A percentile compares a stretch with the other conserved stretches of the same genome.
Conservation (phyloP, 345 rosid species). For the Gynandropsis gynandra region DNA sequence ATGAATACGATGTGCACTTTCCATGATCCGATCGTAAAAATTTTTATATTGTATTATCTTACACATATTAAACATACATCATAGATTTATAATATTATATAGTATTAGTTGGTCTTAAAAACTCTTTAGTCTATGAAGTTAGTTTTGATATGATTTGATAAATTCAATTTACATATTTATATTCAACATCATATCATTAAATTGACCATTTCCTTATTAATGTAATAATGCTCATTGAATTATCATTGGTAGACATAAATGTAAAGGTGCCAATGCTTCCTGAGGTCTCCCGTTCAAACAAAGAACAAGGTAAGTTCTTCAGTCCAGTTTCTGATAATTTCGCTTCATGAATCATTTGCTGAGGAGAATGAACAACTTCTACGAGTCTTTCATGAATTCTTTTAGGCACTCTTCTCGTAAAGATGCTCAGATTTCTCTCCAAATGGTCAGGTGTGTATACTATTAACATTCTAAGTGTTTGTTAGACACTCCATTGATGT, state of each 20-base stretch:
- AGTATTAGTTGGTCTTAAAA: no score
- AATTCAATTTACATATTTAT: no score
- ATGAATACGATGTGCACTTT: no score
- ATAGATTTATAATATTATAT: no score
- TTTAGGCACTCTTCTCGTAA: conserved; percentile 17
- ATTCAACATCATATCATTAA: no score
- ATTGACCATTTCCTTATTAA: neutral
- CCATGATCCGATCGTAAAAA: no score
- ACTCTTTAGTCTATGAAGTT: no score
- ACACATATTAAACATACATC: no score
- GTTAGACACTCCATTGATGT: no score
- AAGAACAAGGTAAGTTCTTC: conserved; percentile 21
- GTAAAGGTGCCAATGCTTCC: conserved; percentile 26
- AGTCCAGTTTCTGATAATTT: neutral
- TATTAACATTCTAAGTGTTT: neutral
- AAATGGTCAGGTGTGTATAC: conserved; percentile 21
- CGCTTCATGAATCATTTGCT: neutral
- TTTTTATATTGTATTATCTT: no score
- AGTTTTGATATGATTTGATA: no score
- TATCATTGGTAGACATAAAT: conserved; percentile 20
- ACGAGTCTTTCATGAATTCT: neutral
- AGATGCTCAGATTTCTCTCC: conserved; percentile 18
- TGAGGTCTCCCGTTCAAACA: conserved; percentile 17
- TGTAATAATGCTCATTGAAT: neutral
- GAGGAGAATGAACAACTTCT: neutral